Evolutionary conservation across 1,284 basidiomycete species (phyloP).

Genomic region (Laetiporus sulphureus): DNA sequence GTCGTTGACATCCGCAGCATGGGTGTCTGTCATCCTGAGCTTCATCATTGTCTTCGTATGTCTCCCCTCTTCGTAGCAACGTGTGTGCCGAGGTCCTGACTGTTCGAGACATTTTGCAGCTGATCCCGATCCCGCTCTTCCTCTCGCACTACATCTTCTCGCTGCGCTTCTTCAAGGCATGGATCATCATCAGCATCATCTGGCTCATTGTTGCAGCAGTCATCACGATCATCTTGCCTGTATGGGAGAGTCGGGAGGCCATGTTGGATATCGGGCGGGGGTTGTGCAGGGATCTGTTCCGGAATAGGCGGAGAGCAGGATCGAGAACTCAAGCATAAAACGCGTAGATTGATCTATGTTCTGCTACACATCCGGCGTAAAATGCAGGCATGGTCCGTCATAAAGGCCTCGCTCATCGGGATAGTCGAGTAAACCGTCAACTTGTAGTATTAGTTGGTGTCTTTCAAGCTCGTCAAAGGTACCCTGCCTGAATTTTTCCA

Average conservation of each 20-base stretch:
- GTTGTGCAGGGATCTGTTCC: constrained; percentile 1
- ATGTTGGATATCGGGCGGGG: constrained; percentile 3
- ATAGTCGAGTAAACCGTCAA: no score
- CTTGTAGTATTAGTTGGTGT: no score
- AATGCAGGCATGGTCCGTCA: no score
- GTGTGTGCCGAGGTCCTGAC: no score
- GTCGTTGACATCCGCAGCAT: not conserved
- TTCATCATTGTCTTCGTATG: constrained; percentile 3
- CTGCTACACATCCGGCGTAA: no score
- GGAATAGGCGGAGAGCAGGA: not conserved
- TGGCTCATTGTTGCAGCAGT: constrained; percentile 5
- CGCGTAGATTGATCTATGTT: no score
- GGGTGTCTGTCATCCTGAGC: constrained; percentile 2
- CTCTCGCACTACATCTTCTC: constrained; percentile 9
- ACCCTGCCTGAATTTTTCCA: no score
- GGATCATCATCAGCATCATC: constrained; percentile 7
- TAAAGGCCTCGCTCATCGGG: no score
- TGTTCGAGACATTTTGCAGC: not conserved
- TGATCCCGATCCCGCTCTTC: constrained; percentile 8
- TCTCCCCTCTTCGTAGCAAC: not conserved
- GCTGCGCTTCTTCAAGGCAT: constrained; percentile 8
- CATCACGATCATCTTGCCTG: constrained; percentile 3
- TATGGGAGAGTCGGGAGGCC: constrained; percentile 5
- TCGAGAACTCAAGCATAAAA: no score
- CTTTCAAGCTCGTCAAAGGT: no score